A percentile compares a stretch with the other conserved stretches of the same genome.
Conservation (phyloP, 1,139 yeast genomes). For the Suhomyces chickasaworum region DNA sequence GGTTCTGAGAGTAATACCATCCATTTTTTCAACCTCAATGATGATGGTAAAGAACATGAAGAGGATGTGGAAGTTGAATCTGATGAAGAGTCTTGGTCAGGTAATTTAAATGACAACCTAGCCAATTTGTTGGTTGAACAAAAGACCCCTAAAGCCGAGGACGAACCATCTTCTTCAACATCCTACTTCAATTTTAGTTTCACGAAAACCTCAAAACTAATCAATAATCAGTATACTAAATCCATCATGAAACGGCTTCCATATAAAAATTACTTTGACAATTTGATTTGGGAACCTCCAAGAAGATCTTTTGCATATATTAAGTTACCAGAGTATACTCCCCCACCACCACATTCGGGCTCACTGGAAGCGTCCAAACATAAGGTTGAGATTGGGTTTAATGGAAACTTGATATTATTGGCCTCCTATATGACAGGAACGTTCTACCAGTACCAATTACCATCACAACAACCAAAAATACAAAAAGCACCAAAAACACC, state of each 20-base stretch:
- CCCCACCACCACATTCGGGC: conserved; percentile 17
- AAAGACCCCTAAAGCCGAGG: conserved; percentile 22
- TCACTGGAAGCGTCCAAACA: conserved; percentile 11
- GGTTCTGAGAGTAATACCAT: conserved; percentile 70
- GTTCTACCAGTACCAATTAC: conserved; percentile 45
- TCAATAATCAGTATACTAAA: conserved; percentile 42
- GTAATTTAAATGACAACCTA: conserved; percentile 46
- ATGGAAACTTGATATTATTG: conserved; percentile 34
- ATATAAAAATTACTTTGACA: conserved; percentile 44
- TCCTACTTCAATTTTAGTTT: conserved; percentile 25
- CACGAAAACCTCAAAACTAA: conserved; percentile 23
- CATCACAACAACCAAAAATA: conserved; percentile 15
- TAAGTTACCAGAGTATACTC: conserved; percentile 37
- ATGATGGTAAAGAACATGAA: conserved; percentile 11
- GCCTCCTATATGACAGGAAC: conserved; percentile 45
- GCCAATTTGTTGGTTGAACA: conserved; percentile 42
- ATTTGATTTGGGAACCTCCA: conserved; percentile 50
- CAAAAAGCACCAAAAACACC: not conserved
- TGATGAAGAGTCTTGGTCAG: conserved; percentile 24
- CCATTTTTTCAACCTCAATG: conserved; percentile 56
- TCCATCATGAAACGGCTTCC: conserved; percentile 44
- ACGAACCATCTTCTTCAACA: conserved; percentile 19
- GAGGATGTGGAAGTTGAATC: conserved; percentile 10
- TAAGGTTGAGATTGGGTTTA: conserved; percentile 44
- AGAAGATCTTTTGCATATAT: conserved; percentile 47